Conservation (phyloP, 176 grass and related monocot species). For the Hyparrhenia diplandra region DNA sequence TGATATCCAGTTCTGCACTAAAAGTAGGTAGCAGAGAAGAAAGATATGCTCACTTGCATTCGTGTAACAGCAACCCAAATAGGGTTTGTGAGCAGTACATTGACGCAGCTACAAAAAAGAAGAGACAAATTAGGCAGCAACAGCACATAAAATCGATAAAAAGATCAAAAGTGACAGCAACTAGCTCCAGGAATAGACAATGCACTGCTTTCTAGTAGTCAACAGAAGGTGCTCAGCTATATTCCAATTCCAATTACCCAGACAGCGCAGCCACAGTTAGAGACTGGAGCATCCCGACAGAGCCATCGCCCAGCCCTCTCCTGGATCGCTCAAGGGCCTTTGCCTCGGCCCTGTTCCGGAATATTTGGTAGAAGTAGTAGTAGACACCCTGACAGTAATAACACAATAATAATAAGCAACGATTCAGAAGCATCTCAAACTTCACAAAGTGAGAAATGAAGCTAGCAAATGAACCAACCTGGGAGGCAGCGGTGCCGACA, state of each 20-base stretch:
- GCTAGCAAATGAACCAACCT: constrained; percentile 41
- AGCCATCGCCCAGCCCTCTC: constrained; percentile 81
- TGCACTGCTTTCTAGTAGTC: constrained; percentile 4
- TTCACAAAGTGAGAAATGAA: not conserved
- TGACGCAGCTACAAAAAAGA: constrained; percentile 69
- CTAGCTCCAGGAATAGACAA: not conserved
- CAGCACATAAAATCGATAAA: not conserved
- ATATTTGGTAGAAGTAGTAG: constrained; percentile 98
- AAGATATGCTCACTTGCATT: constrained; percentile 63
- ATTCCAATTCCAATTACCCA: constrained; percentile 45
- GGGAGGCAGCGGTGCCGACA: constrained; percentile 76
- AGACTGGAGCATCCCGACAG: constrained; percentile 84
- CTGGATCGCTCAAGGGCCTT: constrained; percentile 46
- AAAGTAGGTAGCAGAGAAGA: not conserved
- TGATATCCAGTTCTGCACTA: not conserved
- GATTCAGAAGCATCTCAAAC: not conserved
- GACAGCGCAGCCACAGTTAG: constrained; percentile 80
- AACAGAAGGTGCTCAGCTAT: not conserved
- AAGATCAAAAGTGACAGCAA: not conserved
- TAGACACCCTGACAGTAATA: constrained; percentile 69
- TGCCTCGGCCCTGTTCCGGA: constrained; percentile 65
- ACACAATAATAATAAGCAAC: not conserved
- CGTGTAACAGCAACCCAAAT: constrained; percentile 91
- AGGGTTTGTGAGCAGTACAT: constrained; percentile 94
- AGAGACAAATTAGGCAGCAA: not conserved